These are phyloP conservation scores for Phaffia tasmanica DNA, from an alignment of 768 basidiomycete species.

Conservation along the genomic window DNA sequence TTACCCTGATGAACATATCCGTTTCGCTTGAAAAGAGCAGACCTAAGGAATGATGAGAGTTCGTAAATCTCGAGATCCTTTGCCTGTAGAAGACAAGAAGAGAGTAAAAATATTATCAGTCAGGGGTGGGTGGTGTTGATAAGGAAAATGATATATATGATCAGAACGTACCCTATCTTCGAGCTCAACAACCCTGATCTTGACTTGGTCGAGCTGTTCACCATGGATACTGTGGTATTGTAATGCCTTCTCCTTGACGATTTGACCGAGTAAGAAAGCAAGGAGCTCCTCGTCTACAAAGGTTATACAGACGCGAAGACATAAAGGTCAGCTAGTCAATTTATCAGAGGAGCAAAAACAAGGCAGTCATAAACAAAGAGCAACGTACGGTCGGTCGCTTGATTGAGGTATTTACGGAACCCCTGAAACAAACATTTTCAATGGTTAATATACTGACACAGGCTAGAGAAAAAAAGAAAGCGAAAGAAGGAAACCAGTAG, in stretches of 20 bases:
- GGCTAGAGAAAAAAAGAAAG: background rate
- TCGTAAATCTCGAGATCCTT: slow-evolving; percentile 97
- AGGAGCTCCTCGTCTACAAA: slow-evolving; percentile 70
- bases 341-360: background rate
- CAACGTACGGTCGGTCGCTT: slow-evolving; percentile 60
- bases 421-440: slow-evolving; percentile 45
- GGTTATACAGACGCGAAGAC: background rate
- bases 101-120: background rate
- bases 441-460: background rate
- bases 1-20: slow-evolving; percentile 52
- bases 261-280: slow-evolving; percentile 81
- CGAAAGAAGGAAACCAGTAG: slow-evolving; percentile 21
- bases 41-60: slow-evolving; percentile 68
- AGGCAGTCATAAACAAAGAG: background rate
- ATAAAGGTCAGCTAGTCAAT: background rate
- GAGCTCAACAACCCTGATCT: slow-evolving; percentile 66
- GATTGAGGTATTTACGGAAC: slow-evolving; percentile 94
- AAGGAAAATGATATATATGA: background rate
- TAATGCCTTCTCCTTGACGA: slow-evolving; percentile 65
- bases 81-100: slow-evolving; percentile 47
- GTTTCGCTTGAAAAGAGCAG: slow-evolving; percentile 72
- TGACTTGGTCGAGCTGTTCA: slow-evolving; percentile 66
- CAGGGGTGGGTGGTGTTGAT: slow-evolving; percentile 1
- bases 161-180: slow-evolving; percentile 62
- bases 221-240: slow-evolving; percentile 19